A percentile compares a stretch with the other conserved stretches of the same genome.
These are phyloP conservation scores for Lithospermum erythrorhizon DNA, from an alignment of 257 asterid genomes.

Conservation along the genomic window DNA sequence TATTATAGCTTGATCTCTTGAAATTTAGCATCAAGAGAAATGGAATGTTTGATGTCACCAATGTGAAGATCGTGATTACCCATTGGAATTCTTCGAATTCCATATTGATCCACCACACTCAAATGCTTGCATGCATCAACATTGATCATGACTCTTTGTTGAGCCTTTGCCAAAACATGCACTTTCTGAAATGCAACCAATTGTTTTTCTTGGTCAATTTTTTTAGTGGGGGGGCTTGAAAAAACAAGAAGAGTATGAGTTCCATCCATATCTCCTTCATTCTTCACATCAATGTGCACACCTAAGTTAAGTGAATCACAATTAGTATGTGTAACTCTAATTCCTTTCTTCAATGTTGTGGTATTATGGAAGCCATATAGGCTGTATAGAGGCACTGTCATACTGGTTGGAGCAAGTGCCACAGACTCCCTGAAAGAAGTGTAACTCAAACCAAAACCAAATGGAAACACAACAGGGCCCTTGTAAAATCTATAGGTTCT, in stretches of 20 bases:
- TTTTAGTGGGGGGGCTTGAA: conserved; percentile 23
- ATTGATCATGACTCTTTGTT: conserved; percentile 23
- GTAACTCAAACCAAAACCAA: conserved; percentile 70
- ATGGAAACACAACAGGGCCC: conserved; percentile 73
- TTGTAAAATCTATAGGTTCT: conserved; percentile 73
- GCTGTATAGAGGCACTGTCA: conserved; percentile 29
- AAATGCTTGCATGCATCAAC: conserved; percentile 56
- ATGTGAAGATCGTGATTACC: conserved; percentile 74
- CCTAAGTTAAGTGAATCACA: conserved; percentile 41
- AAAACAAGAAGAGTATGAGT: conserved; percentile 53
- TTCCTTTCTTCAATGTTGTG: conserved; percentile 23
- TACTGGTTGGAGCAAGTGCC: conserved; percentile 38
- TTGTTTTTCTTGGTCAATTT: conserved; percentile 22
- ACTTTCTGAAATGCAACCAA: conserved; percentile 63
- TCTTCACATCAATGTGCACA: conserved; percentile 53
- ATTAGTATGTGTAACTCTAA: conserved; percentile 49
- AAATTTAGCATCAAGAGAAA: conserved; percentile 26
- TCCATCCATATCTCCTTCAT: conserved; percentile 62
- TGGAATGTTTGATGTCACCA: conserved; percentile 51
- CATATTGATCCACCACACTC: conserved; percentile 49
- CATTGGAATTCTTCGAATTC: conserved; percentile 67
- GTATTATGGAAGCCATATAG: conserved; percentile 21
- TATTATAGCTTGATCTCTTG: conserved; percentile 29
- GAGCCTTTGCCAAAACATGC: conserved; percentile 34
- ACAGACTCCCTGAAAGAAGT: conserved; percentile 39